phyloP scores from a whole-genome alignment of 2,329 filamentous ascomycete species.

The Thelonectria olida region DNA sequence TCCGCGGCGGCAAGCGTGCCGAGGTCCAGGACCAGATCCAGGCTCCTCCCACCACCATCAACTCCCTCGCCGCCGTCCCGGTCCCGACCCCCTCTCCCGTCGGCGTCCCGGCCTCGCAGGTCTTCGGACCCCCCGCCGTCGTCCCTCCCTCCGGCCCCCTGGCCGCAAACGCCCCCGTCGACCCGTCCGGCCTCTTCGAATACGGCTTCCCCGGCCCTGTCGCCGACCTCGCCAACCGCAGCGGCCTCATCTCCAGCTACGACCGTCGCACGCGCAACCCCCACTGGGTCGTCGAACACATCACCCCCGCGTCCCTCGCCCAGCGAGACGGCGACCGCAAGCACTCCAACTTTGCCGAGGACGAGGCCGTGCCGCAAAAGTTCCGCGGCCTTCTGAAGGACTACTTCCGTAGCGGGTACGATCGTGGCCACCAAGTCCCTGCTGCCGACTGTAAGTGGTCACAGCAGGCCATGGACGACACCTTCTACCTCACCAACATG shows the following conservation, averaged over 20 bases:
- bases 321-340: slow-evolving; percentile 82
- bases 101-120: slow-evolving; percentile 67
- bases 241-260: slow-evolving; percentile 85
- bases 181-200: slow-evolving; percentile 80
- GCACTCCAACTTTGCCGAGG: slow-evolving; percentile 85
- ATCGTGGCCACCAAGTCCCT: slow-evolving; percentile 95
- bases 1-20: slow-evolving; percentile 60
- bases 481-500: slow-evolving; percentile 95
- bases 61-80: slow-evolving; percentile 39
- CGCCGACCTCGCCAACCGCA: slow-evolving; percentile 79
- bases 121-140: slow-evolving; percentile 50
- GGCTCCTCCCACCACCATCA: slow-evolving; percentile 40
- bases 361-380: slow-evolving; percentile 78
- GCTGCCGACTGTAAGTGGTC: slow-evolving; percentile 97
- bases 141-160: slow-evolving; percentile 41
- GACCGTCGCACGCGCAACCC: slow-evolving; percentile 93
- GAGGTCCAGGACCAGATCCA: slow-evolving; percentile 45
- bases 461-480: slow-evolving; percentile 93
- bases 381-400: slow-evolving; percentile 93
- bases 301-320: slow-evolving; percentile 86
- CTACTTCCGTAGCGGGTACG: slow-evolving; percentile 94
- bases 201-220: slow-evolving; percentile 94
- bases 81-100: slow-evolving; percentile 42
- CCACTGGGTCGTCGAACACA: slow-evolving; percentile 95
- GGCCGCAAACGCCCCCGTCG: slow-evolving; percentile 61